Evolutionary conservation across 495 filamentous ascomycete species (phyloP), one percentile per base, ranked within the genome.

Genomic region (Massariosphaeria phaeospora): DNA sequence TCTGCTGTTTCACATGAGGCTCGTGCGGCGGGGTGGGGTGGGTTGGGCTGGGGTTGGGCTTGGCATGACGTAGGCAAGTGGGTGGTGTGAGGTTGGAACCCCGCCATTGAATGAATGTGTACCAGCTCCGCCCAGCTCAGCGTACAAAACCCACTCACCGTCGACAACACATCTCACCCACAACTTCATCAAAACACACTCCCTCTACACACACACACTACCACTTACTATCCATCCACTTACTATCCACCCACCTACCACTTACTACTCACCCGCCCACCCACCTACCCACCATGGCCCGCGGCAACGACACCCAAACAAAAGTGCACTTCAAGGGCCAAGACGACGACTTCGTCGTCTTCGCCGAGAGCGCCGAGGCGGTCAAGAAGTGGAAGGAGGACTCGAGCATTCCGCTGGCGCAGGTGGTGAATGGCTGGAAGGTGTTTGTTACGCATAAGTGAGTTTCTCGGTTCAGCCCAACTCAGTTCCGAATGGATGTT

Each of bases 241-340:
- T 17, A 42, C 48, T 18, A 18, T 10, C n/a, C 23, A 17, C 18
- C 17, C 30, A 50, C 13, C 9, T 35, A 13, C 10, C 13, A 50
- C 31, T n/a, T 9, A 1, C 47, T 36, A 44, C n/a, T 3, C 48
- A 44, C 12, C 10, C 21, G 20, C 40, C 10, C 15, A 44, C 30
- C 24, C n/a, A 17, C 15, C 24, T 35, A 23, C 23, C 42, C 66
- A 77, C 42, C 41, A 95, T 91, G 87, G 66, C 85, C 71, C 86
- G 88, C 67, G 89, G 84, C 74, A 89, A 90, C 76, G 79, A 78
- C 46, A 64, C 69, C 43, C 77, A 83, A 66, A 73, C 73, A 74
- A 96, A 94, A 76, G 79, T 95, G 72, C 83, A 94, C 83, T 91
- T 84, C 83, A 86, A 90, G 77, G 91, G 93, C 76, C 73, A 76